A percentile compares a stretch with the other conserved stretches of the same genome.
These are phyloP conservation scores for Penicillium occitanis DNA, from an alignment of 2,329 filamentous ascomycete genomes.

Conservation along the genomic window DNA sequence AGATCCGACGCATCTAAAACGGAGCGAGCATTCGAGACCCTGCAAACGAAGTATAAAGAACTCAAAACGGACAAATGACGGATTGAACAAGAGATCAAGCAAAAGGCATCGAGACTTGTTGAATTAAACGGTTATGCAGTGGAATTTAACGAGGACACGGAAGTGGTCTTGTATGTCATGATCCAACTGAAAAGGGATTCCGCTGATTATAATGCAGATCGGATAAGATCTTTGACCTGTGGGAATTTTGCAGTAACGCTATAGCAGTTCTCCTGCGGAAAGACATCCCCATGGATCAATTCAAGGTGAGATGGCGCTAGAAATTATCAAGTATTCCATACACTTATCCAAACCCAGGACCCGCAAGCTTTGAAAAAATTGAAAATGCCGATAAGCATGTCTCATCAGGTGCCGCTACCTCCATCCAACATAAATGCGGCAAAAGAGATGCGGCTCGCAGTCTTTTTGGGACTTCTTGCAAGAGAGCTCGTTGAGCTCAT, in stretches of 20 bases:
- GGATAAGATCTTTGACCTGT: not conserved
- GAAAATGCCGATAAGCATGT: not conserved
- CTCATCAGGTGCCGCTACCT: not conserved
- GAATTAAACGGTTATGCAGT: not conserved
- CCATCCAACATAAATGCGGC: not conserved
- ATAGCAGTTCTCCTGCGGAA: not conserved
- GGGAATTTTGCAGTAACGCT: not conserved
- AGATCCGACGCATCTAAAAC: not conserved
- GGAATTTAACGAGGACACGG: not conserved
- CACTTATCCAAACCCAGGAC: not conserved
- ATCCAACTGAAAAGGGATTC: not conserved
- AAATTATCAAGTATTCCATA: not conserved
- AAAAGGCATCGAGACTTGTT: not conserved
- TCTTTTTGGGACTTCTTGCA: not conserved
- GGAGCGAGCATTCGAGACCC: not conserved
- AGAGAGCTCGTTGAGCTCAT: not conserved
- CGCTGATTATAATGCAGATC: not conserved
- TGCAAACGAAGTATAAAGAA: not conserved
- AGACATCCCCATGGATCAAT: not conserved
- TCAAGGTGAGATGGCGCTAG: not conserved
- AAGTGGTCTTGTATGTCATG: not conserved
- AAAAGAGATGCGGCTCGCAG: not conserved
- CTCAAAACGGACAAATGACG: not conserved
- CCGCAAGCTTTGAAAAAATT: not conserved
- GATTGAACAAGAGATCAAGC: not conserved